phyloP scores from a whole-genome alignment of 2,329 filamentous ascomycete species.

The Colletotrichum costaricense region DNA sequence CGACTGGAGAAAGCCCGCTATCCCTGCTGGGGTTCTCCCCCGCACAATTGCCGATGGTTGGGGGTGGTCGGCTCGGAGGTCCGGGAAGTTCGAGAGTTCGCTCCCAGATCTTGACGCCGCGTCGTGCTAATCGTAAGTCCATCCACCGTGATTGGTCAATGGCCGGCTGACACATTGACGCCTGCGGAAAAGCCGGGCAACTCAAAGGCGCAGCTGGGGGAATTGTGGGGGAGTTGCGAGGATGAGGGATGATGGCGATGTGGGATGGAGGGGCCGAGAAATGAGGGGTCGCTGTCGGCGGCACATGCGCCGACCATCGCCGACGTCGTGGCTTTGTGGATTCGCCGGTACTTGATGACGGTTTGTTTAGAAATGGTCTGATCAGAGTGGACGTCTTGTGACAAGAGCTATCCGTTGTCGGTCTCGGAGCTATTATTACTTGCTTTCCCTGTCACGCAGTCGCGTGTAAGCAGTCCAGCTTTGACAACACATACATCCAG shows the following conservation, averaged over 20 bases:
- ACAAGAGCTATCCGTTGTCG: background rate
- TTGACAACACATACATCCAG: background rate
- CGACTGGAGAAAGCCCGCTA: constrained; percentile 5
- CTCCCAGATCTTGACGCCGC: background rate
- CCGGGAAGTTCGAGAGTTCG: constrained; percentile 17
- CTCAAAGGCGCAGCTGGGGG: background rate
- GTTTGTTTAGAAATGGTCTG: background rate
- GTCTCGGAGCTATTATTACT: background rate
- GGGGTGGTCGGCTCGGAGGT: constrained; percentile 26
- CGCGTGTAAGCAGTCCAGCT: background rate
- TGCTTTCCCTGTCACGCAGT: background rate
- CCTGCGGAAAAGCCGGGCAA: background rate
- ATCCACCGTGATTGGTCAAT: background rate
- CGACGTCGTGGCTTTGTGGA: background rate
- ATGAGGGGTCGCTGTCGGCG: constrained; percentile 27
- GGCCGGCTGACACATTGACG: background rate
- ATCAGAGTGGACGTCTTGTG: background rate
- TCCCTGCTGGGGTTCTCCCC: background rate
- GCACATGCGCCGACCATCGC: constrained; percentile 21
- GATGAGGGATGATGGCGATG: background rate
- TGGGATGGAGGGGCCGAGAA: constrained; percentile 7
- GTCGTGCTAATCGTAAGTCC: constrained; percentile 7
- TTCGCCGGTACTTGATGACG: constrained; percentile 6
- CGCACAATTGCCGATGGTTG: constrained; percentile 15
- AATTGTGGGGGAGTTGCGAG: constrained; percentile 10